Base-by-base conservation (phyloP, 352 stramenopile genomes). In the Globisporangium iwayamae region DNA sequence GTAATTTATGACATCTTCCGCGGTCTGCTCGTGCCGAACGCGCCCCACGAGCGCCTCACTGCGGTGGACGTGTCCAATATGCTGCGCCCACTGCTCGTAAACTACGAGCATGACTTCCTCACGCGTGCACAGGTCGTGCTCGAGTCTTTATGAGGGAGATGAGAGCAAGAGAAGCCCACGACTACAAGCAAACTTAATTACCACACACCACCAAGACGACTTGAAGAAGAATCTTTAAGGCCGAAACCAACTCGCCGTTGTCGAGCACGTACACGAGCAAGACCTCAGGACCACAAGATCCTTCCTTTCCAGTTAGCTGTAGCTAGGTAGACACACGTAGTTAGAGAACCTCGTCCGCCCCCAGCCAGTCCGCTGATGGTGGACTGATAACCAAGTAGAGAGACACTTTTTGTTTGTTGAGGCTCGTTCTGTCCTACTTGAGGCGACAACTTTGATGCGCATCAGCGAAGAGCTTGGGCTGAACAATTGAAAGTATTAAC, bases 1-100 rank as follows among this genome's bases (percentile, higher is more conserved):
- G 62, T 83, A 69, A 80, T 90, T 69, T 91, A 91, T 75, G 76
- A 90, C 55, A 79, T 91, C 58, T 88, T 93, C 55, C 66, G 75
- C 45, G 76, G 79, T 3, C 62, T 93, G 56, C 69, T 93, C 53
- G 71, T 86, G 16, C 50, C 64, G 5, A 75, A 89, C 22, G 65
- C 66, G 8, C 84, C 84, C 14, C 66, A 60, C 16, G 72, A 79
- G n/a, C 80, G 84, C 52, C 76, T 91, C 63, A 78, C 81, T 25
- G 84, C 84, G 7, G 67, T 79, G 38, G 73, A 60, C 2, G 75
- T 86, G n/a, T 75, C 71, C 1, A 69, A 75, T 20, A 69, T 85
- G 71, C 78, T 93, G 20, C 68, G 73, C 20, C 80, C 80, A 60
- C 73, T 89, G 56, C 67, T 91, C 11, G 72, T 71, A 28, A 68